phyloP scores from a whole-genome alignment of 352 stramenopile species.

The Elongisporangium undulatum region DNA sequence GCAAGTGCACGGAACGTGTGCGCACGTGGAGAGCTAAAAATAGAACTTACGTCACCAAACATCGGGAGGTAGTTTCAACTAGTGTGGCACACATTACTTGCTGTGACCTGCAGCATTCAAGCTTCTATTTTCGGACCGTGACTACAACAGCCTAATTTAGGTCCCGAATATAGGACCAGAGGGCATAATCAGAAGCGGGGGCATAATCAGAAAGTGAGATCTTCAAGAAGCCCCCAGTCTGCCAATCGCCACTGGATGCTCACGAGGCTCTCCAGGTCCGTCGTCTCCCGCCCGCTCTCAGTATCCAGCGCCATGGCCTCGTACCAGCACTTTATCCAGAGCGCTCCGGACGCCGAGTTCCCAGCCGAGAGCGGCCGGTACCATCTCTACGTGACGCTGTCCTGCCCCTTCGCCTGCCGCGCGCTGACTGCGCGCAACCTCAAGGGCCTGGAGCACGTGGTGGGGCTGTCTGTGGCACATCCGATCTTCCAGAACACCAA shows the following conservation, averaged over 20 bases:
- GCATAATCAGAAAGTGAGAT: neutral
- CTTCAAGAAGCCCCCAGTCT: neutral
- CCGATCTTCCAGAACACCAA: constrained; percentile 20
- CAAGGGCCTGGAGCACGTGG: constrained; percentile 89
- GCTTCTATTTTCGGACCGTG: neutral
- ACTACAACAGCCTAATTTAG: no score
- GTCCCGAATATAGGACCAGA: no score
- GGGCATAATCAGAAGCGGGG: neutral
- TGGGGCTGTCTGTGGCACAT: constrained; percentile 82
- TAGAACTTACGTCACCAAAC: neutral
- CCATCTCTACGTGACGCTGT: constrained; percentile 88
- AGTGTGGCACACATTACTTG: neutral
- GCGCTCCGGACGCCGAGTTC: constrained; percentile 16
- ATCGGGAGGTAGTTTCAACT: neutral
- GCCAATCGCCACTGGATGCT: neutral
- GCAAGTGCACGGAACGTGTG: neutral
- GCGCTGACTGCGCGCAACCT: constrained; percentile 68
- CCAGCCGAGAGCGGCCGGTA: constrained; percentile 49
- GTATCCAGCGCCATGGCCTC: neutral
- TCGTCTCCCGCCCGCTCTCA: neutral
- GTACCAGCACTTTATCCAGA: constrained; percentile 13
- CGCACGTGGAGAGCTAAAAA: neutral
- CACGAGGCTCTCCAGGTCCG: neutral
- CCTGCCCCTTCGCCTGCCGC: constrained; percentile 66
- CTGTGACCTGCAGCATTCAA: no score